These are phyloP conservation scores for Aspergillus hiratsukae DNA, from an alignment of 2,329 filamentous ascomycete species.

Conservation along the genomic window DNA sequence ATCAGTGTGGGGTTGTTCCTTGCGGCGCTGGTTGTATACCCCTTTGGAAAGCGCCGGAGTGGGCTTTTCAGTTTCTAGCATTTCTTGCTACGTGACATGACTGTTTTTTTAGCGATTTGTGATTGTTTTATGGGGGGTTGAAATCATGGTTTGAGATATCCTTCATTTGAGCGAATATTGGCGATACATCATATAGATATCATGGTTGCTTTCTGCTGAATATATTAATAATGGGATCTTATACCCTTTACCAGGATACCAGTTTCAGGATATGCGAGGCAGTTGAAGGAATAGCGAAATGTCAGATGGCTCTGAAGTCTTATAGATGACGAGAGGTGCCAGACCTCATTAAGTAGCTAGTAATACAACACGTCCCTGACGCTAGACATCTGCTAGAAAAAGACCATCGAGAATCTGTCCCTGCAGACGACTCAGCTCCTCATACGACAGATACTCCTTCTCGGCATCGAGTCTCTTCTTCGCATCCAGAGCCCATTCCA, in stretches of 20 bases:
- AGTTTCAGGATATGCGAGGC: neutral
- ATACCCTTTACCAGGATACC: neutral
- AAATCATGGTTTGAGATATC: neutral
- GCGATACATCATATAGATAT: neutral
- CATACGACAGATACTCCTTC: neutral
- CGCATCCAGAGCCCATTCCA: neutral
- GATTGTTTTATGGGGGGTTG: neutral
- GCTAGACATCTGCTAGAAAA: neutral
- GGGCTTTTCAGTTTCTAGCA: slow-evolving; percentile 35
- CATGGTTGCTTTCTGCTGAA: neutral
- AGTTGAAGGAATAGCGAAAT: too few species aligned
- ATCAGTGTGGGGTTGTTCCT: slow-evolving; percentile 40
- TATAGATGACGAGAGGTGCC: too few species aligned
- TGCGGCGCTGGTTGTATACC: slow-evolving; percentile 38
- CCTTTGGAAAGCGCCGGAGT: slow-evolving; percentile 36
- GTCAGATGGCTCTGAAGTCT: too few species aligned
- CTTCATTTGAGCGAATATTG: neutral
- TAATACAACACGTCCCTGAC: too few species aligned
- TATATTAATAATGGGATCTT: neutral
- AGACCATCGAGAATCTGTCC: neutral
- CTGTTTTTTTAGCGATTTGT: neutral
- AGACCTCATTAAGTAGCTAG: too few species aligned
- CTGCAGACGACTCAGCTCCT: neutral
- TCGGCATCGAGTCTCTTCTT: neutral
- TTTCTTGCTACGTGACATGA: neutral